Conservation (phyloP, 2,329 filamentous ascomycete genomes). For the Cyclaneusma minus region DNA sequence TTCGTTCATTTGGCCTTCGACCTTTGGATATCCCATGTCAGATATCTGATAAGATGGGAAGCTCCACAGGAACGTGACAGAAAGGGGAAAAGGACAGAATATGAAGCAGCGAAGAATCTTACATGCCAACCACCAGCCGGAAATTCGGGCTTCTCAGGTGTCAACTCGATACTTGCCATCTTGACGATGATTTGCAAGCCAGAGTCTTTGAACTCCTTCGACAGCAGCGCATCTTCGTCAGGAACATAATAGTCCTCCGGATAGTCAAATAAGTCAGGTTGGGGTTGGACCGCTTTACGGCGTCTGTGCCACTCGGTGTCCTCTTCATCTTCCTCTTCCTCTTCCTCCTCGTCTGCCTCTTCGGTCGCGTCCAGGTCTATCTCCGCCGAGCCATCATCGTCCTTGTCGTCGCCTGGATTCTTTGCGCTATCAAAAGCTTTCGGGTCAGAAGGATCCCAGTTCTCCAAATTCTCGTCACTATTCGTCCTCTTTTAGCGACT, state of each 20-base stretch:
- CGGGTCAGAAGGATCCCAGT: too few species aligned
- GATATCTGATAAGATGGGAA: constrained; percentile 3
- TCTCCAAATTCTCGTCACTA: too few species aligned
- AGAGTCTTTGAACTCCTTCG: too few species aligned
- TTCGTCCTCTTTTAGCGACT: too few species aligned
- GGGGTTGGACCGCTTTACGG: too few species aligned
- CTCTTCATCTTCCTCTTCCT: constrained; percentile 3
- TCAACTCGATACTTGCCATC: constrained; percentile 41
- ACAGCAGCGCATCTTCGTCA: too few species aligned
- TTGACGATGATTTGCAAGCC: constrained; percentile 48
- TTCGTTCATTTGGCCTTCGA: constrained; percentile 31
- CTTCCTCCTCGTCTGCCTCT: constrained; percentile 5
- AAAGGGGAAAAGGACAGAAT: too few species aligned
- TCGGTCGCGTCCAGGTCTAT: constrained; percentile 5
- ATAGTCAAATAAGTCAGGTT: too few species aligned
- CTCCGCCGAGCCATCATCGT: constrained; percentile 3
- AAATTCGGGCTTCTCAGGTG: constrained; percentile 35
- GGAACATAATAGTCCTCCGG: too few species aligned
- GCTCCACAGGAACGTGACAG: too few species aligned
- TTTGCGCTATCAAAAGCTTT: too few species aligned
- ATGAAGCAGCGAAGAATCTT: constrained; percentile 3
- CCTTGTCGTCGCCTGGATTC: constrained; percentile 5
- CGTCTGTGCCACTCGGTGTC: not conserved
- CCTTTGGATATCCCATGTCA: constrained; percentile 10
- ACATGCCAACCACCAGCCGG: constrained; percentile 31